Percentiles rank a stretch among this genome's conserved stretches.
Conservation (phyloP, 495 filamentous ascomycete species). For the Jackrogersella multiformis region DNA sequence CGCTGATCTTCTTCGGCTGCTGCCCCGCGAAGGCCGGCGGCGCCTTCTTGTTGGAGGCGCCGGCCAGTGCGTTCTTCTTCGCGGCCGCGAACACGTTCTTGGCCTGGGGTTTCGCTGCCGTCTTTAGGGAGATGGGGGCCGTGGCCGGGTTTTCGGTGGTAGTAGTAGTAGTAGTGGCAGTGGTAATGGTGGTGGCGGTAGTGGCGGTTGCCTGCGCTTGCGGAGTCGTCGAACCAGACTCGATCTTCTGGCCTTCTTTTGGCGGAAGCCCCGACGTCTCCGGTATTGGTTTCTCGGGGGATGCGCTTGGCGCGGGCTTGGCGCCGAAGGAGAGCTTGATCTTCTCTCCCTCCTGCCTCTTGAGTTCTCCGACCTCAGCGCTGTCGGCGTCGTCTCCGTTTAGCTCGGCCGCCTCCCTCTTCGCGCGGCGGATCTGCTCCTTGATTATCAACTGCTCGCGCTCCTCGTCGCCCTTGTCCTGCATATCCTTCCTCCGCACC, state of each 20-base stretch:
- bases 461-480: conserved; percentile 90
- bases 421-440: conserved; percentile 82
- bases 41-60: conserved; percentile 69
- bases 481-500: conserved; percentile 79
- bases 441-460: conserved; percentile 80
- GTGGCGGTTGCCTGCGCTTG: conserved; percentile 11
- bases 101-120: conserved; percentile 64
- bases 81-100: conserved; percentile 85
- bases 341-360: conserved; percentile 81
- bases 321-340: conserved; percentile 78
- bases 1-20: conserved; percentile 79
- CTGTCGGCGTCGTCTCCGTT: conserved; percentile 54
- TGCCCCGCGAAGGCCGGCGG: conserved; percentile 57
- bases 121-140: conserved; percentile 64
- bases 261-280: conserved; percentile 21
- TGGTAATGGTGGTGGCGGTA: too few species aligned
- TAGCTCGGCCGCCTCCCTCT: conserved; percentile 60
- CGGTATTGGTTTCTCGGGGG: conserved; percentile 41
- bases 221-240: conserved; percentile 21
- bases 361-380: conserved; percentile 60
- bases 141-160: conserved; percentile 14
- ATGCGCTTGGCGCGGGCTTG: conserved; percentile 51
- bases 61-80: conserved; percentile 69
- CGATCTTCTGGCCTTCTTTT: conserved; percentile 24
- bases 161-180: too few species aligned